These are phyloP conservation scores for Teratosphaeria destructans DNA, from an alignment of 2,329 filamentous ascomycete species.

Conservation along the genomic window DNA sequence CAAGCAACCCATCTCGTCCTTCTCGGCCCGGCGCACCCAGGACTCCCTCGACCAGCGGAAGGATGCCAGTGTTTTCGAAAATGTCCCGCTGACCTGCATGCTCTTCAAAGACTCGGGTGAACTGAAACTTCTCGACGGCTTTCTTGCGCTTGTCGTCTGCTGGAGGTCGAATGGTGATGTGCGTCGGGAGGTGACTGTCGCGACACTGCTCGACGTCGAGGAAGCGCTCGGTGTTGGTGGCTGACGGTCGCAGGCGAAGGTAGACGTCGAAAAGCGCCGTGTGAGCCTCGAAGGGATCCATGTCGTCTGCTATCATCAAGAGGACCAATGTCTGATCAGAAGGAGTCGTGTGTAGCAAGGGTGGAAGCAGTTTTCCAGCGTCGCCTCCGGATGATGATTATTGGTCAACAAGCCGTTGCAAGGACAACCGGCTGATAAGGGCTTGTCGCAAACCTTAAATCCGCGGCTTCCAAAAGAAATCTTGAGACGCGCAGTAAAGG, in stretches of 20 bases:
- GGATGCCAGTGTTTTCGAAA: conserved; percentile 68
- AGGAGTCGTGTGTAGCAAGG: neutral
- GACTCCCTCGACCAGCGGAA: conserved; percentile 69
- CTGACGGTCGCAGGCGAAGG: conserved; percentile 56
- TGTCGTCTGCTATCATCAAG: conserved; percentile 3
- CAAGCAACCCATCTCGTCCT: conserved; percentile 78
- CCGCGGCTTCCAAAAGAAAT: neutral
- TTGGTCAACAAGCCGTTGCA: neutral
- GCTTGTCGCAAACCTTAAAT: neutral
- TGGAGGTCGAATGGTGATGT: conserved; percentile 49
- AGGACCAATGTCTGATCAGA: neutral
- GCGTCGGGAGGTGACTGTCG: conserved; percentile 31
- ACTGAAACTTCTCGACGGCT: conserved; percentile 86
- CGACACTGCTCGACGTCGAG: conserved; percentile 58
- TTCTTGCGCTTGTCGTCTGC: conserved; percentile 73
- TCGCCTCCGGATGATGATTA: neutral
- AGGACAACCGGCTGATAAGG: neutral
- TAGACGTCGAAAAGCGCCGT: conserved; percentile 76
- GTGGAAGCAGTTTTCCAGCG: neutral
- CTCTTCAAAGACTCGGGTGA: conserved; percentile 89
- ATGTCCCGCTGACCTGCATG: conserved; percentile 73
- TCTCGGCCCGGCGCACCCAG: conserved; percentile 61
- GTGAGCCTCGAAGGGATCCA: conserved; percentile 15
- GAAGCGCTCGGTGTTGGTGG: conserved; percentile 51
- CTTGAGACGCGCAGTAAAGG: neutral